Conservation (phyloP, 306 rosid genomes). For the Malus domestica region DNA sequence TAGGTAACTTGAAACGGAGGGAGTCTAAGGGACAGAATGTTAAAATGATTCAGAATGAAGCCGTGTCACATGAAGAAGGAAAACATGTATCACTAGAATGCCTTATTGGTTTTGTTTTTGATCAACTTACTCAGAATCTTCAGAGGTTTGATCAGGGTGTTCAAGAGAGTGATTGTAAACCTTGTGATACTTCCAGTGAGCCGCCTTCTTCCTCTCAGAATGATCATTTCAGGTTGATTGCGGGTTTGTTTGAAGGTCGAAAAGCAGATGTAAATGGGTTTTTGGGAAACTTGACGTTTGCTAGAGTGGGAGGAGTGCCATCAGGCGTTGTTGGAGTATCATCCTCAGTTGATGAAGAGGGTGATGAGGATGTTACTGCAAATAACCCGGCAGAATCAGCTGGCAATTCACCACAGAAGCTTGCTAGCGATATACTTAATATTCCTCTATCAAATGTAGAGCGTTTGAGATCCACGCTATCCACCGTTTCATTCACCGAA, state of each 20-base stretch:
- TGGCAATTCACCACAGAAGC: conserved; percentile 71
- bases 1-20: conserved; percentile 47
- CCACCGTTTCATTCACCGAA: conserved; percentile 82
- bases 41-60: conserved; percentile 25
- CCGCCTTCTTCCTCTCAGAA: conserved; percentile 22
- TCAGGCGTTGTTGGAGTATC: conserved; percentile 56
- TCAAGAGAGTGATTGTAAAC: conserved; percentile 25
- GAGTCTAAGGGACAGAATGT: conserved; percentile 34
- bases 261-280: conserved; percentile 66
- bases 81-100: conserved; percentile 57
- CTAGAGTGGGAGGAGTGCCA: conserved; percentile 86
- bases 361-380: conserved; percentile 36
- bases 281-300: conserved; percentile 83
- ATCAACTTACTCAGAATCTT: conserved; percentile 58
- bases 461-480: conserved; percentile 83
- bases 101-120: conserved; percentile 65
- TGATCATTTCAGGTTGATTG: conserved; percentile 51
- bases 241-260: conserved; percentile 59
- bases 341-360: conserved; percentile 53
- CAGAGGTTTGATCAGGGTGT: conserved; percentile 48
- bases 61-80: conserved; percentile 38
- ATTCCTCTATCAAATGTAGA: conserved; percentile 95
- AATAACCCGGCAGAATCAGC: conserved; percentile 51
- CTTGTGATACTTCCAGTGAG: conserved; percentile 23
- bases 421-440: conserved; percentile 71